Percentiles rank a stretch among this genome's conserved stretches.
These are phyloP conservation scores for Byssothecium circinans DNA, from an alignment of 2,329 filamentous ascomycete genomes.

Conservation along the genomic window DNA sequence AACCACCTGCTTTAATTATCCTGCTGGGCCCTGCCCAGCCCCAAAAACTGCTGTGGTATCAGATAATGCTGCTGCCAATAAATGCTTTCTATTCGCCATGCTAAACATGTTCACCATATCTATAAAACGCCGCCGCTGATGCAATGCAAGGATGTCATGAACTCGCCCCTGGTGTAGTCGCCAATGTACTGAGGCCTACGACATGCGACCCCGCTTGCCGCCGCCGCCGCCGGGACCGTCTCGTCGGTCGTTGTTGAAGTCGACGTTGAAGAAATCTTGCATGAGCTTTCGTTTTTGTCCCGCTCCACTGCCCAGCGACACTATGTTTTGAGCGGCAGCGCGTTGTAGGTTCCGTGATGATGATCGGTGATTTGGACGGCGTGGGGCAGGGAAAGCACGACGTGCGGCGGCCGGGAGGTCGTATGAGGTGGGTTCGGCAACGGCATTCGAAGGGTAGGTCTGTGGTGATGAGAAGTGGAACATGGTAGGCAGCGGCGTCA, in stretches of 20 bases:
- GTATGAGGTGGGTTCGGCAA: slow-evolving; percentile 24
- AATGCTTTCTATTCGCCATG: neutral
- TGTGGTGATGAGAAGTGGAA: slow-evolving; percentile 73
- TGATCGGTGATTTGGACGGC: slow-evolving; percentile 42
- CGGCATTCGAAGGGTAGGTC: slow-evolving; percentile 56
- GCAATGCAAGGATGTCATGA: slow-evolving; percentile 8
- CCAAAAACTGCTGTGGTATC: too few relatives aligned
- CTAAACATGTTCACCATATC: neutral
- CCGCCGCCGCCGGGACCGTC: slow-evolving; percentile 50
- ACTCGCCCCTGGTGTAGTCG: neutral
- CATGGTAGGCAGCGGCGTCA: slow-evolving; percentile 36
- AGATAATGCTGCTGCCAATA: neutral
- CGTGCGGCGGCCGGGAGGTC: slow-evolving; percentile 36
- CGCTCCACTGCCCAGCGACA: slow-evolving; percentile 62
- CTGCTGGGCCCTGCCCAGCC: too few relatives aligned
- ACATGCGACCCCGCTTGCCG: slow-evolving; percentile 44
- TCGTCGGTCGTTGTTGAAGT: slow-evolving; percentile 61
- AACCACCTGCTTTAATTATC: too few relatives aligned
- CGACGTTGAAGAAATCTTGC: slow-evolving; percentile 74
- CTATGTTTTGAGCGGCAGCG: slow-evolving; percentile 39
- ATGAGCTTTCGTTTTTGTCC: slow-evolving; percentile 74
- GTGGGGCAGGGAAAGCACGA: slow-evolving; percentile 35
- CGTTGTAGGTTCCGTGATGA: slow-evolving; percentile 34
- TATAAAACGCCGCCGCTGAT: slow-evolving; percentile 12
- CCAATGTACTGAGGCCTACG: too few relatives aligned